phyloP scores from a whole-genome alignment of 768 basidiomycete genomes.

The Mycena metata region DNA sequence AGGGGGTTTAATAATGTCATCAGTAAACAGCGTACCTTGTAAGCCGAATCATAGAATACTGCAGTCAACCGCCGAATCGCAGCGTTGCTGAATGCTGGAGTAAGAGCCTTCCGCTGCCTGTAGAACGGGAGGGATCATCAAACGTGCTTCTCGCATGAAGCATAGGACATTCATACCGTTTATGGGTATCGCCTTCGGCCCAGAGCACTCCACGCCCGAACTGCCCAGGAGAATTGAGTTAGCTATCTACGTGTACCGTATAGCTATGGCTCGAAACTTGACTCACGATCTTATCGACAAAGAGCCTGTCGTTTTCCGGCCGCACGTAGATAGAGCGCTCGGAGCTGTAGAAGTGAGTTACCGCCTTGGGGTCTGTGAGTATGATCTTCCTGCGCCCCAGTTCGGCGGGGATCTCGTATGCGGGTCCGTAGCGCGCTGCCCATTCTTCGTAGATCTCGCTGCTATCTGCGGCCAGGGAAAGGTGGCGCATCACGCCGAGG shows the following conservation, averaged over 20 bases:
- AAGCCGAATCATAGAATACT: conserved; percentile 57
- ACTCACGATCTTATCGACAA: conserved; percentile 25
- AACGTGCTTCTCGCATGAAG: not conserved
- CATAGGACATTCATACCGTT: conserved; percentile 25
- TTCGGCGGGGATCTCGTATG: conserved; percentile 21
- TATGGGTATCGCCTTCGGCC: conserved; percentile 41
- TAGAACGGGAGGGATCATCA: not conserved
- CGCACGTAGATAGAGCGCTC: conserved; percentile 38
- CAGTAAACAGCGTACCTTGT: conserved; percentile 45
- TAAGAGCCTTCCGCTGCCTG: conserved; percentile 53
- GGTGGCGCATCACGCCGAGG: conserved; percentile 24
- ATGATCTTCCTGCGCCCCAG: conserved; percentile 32
- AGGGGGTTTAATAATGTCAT: not conserved
- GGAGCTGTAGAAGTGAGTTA: conserved; percentile 39
- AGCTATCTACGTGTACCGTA: no score
- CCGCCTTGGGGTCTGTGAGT: conserved; percentile 42
- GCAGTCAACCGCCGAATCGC: conserved; percentile 52
- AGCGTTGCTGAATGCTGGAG: conserved; percentile 57
- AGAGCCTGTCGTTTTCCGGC: conserved; percentile 11
- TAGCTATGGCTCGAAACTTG: no score
- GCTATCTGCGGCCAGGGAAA: conserved; percentile 16
- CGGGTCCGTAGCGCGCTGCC: conserved; percentile 34
- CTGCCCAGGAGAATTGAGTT: not conserved
- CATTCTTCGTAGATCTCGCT: conserved; percentile 31
- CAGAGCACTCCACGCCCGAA: conserved; percentile 34